Base-by-base conservation (phyloP, 805 yeast genomes). In the Clavispora phyllophila region DNA sequence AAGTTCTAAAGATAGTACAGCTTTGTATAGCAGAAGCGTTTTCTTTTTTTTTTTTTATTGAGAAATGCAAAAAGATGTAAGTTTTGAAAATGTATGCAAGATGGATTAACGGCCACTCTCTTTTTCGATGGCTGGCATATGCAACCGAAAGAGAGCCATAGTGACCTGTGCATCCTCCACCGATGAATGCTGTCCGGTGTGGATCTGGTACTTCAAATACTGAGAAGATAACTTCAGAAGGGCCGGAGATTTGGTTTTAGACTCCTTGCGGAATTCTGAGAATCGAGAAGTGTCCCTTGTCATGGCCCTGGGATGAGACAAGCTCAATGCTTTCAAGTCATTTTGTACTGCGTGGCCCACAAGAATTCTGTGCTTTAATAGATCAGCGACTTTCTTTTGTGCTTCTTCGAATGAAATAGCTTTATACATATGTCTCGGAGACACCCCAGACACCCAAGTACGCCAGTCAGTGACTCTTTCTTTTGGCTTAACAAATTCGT, bases 151-250 rank as follows among this genome's bases (percentile, higher is more conserved):
- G n/a, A 89, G 62, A 46, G 82, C 60, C 96, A 89, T 90, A 0
- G 96, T 81, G 1, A 90, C 90, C 55, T 78, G 78, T 0, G 96
- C 96, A 66, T 89, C 97, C 57, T 87, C 96, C 1, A 89, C 87
- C 0, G 96, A 87, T 3, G 93, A 84, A 65, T 90, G 96, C 47
- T 79, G 74, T 1, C 82, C 87, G 0, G 65, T 66, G 61, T 89
- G 96, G 44, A 89, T 86, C 9, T 78, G 81, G 2, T 75, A 42
- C 1, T 75, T 70, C 28, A 87, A 58, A 12, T 82, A 66, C 51
- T 77, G 81, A 45, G 72, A 67, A 1, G 84, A 64, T 24, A 89
- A 63, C 48, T 76, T 81, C 58, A 83, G 86, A 55, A 89, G 69
- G 36, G 83, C 68, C 2, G 96, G 96, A 0, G 85, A 75, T 51